Base-by-base conservation (phyloP, 1,284 basidiomycete species). In the Ganoderma boninense region DNA sequence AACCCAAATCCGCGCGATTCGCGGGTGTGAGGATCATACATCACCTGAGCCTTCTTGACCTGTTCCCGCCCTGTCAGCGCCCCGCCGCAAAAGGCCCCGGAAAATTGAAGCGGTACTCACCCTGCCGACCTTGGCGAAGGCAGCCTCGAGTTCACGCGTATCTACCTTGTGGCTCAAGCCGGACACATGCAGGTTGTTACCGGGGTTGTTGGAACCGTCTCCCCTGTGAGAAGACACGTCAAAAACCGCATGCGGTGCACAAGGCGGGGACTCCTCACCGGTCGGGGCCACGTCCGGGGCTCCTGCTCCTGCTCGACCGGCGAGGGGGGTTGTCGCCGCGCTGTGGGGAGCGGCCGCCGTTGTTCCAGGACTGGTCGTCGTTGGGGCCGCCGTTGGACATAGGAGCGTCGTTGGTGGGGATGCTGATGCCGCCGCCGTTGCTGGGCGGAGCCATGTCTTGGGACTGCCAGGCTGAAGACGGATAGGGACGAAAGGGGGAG, bases 1-100 rank as follows among this genome's bases (percentile, higher is more conserved):
- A 99, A 99, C 59, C 96, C 97, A 77, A 99, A 99, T 49, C 97
- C 97, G 79, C 97, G 95, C 67, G 96, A 97, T 79, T 98, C 97
- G 77, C 95, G 93, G 71, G 94, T 93, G 84, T 98, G 97, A 38
- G 97, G 97, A 84, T 99, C 97, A 78, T 94, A 93, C 96, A 98
- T 98, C 82, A 99, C 92, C 71, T 96, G 94, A 54, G 94, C 94
- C 82, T 98, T 95, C 78, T 92, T 87, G 72, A 95, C 92, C 93
- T 95, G 56, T 62, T 42, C 38, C 35, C 65, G 13, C 67, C 40
- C 35, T 20, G 49, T 57, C 4, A 65, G 67, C 54, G 40, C n/a
- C 6, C 13, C 26, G 6, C 10, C 20, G 11, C 42, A 7, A 26
- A 60, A n/a, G 18, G 35, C 32, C 16, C 18, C 14, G 57, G 40